Conservation (phyloP, 2,329 filamentous ascomycete species). For the Aureobasidium sp. region DNA sequence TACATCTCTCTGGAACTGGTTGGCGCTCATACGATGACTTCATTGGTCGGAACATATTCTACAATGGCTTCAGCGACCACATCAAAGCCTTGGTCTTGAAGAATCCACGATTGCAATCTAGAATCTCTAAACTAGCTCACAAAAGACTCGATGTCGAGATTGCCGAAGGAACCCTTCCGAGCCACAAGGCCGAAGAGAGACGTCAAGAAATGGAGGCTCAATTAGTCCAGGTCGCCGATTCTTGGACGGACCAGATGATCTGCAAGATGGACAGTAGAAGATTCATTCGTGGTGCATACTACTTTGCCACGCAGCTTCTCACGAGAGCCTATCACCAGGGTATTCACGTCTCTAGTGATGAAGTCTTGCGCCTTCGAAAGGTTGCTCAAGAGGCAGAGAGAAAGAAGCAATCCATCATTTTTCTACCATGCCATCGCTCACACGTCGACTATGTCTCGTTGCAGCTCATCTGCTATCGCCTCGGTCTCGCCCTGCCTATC, state of each 20-base stretch:
- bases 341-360: constrained; percentile 92
- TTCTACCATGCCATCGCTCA: constrained; percentile 86
- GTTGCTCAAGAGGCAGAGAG: constrained; percentile 75
- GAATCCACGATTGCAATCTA: constrained; percentile 63
- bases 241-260: constrained; percentile 90
- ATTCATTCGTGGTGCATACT: constrained; percentile 90
- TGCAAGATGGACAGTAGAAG: constrained; percentile 96
- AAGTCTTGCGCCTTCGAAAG: constrained; percentile 71
- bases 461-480: constrained; percentile 88
- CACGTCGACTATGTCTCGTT: constrained; percentile 95
- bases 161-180: constrained; percentile 56
- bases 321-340: constrained; percentile 93
- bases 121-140: constrained; percentile 69
- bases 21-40: constrained; percentile 92
- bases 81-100: constrained; percentile 74
- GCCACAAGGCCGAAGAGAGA: constrained; percentile 45
- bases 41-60: constrained; percentile 89
- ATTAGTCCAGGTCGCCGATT: constrained; percentile 72
- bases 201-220: constrained; percentile 60
- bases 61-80: constrained; percentile 80
- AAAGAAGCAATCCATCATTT: constrained; percentile 92
- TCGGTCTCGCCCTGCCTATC: constrained; percentile 80
- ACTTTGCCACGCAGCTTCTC: constrained; percentile 75
- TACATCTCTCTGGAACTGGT: constrained; percentile 86
- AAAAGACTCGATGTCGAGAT: constrained; percentile 68